Conservation (phyloP, 2,329 filamentous ascomycete species). For the Alternaria infectoria region DNA sequence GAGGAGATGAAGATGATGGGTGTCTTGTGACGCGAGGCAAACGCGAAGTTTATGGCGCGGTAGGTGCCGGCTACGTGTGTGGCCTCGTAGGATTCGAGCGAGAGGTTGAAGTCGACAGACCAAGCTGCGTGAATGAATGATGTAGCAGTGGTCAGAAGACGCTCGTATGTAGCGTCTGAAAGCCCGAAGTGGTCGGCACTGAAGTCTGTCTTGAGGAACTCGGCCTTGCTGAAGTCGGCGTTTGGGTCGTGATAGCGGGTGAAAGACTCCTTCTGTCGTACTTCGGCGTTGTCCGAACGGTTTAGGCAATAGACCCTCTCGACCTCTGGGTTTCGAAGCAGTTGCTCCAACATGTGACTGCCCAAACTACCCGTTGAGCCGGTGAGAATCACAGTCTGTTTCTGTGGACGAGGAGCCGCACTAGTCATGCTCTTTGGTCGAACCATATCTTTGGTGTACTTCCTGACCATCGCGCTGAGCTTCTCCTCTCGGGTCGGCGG, state of each 20-base stretch:
- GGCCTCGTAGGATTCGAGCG: conserved; percentile 22
- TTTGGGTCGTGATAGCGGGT: conserved; percentile 2
- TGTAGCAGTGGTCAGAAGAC: conserved; percentile 36
- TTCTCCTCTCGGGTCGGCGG: background rate
- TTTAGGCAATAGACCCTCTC: conserved; percentile 30
- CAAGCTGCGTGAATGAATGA: conserved; percentile 60
- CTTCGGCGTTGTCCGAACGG: conserved; percentile 20
- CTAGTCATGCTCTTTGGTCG: background rate
- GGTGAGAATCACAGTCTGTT: conserved; percentile 23
- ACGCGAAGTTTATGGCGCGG: conserved; percentile 14
- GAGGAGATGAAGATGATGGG: conserved; percentile 49
- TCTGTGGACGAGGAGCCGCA: background rate
- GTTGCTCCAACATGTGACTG: conserved; percentile 24
- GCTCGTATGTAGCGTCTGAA: conserved; percentile 18
- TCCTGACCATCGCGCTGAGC: background rate
- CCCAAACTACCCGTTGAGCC: conserved; percentile 35
- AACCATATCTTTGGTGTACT: background rate
- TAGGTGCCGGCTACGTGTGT: conserved; percentile 17
- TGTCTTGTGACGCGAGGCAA: conserved; percentile 1
- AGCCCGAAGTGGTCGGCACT: conserved; percentile 49
- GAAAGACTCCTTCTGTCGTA: conserved; percentile 13
- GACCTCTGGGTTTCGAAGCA: conserved; percentile 20
- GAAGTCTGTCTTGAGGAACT: conserved; percentile 3
- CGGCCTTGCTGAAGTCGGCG: conserved; percentile 4
- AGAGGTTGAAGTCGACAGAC: conserved; percentile 61